Percentiles rank a stretch among this genome's conserved stretches.
phyloP scores from a whole-genome alignment of 2,329 filamentous ascomycete species.

The Blastomyces parvus region DNA sequence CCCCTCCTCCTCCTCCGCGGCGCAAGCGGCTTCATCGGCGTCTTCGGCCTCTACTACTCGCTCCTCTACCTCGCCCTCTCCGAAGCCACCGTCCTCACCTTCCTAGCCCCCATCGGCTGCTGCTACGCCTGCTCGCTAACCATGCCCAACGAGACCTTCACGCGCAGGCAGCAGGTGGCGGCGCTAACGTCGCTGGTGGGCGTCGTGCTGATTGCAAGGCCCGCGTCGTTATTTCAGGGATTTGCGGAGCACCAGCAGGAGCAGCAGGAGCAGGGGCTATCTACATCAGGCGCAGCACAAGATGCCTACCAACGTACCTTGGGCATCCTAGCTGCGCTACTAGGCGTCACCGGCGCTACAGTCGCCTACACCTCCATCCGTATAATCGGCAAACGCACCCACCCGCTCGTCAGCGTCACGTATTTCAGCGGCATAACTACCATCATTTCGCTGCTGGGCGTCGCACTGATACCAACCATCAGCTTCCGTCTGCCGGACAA shows the following conservation, averaged over 20 bases:
- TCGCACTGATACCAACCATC: conserved; percentile 48
- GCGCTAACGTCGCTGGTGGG: conserved; percentile 66
- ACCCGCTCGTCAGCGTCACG: conserved; percentile 75
- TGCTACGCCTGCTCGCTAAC: conserved; percentile 72
- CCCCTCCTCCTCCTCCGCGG: conserved; percentile 60
- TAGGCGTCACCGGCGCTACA: conserved; percentile 69
- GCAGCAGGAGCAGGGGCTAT: background rate
- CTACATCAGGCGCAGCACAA: conserved; percentile 17
- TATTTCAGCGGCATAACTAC: conserved; percentile 68
- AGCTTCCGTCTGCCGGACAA: conserved; percentile 49
- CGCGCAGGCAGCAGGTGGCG: conserved; percentile 64
- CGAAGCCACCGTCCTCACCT: conserved; percentile 83
- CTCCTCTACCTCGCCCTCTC: conserved; percentile 72
- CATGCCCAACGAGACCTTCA: conserved; percentile 63
- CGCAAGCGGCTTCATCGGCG: conserved; percentile 63
- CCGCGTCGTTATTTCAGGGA: conserved; percentile 46
- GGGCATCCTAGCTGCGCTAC: conserved; percentile 60
- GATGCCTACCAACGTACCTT: conserved; percentile 56
- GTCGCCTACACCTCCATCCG: conserved; percentile 68
- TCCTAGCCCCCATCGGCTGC: conserved; percentile 67
- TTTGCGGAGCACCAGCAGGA: conserved; percentile 16
- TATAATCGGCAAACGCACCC: conserved; percentile 68
- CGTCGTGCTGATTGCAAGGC: conserved; percentile 73
- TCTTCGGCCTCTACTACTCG: conserved; percentile 68
- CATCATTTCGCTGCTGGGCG: conserved; percentile 53